Evolutionary conservation across 257 asterid species (phyloP).

Genomic region (Nicotiana tomentosiformis): DNA sequence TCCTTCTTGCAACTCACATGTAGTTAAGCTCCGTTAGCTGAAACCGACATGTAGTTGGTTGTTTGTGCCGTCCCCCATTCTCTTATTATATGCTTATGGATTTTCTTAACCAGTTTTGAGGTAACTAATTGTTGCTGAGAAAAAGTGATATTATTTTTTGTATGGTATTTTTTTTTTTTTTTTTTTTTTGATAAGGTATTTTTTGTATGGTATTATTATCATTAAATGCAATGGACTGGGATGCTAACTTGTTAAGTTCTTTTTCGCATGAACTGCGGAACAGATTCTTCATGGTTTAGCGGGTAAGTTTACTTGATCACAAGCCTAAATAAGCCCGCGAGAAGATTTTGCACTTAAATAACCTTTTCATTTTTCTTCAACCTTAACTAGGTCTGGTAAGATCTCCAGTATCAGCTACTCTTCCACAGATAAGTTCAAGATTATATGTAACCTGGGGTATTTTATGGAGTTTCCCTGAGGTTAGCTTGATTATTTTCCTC

Average conservation of each 20-base stretch:
- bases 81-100: neutral
- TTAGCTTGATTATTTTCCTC: slow-evolving; percentile 6
- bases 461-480: slow-evolving; percentile 84
- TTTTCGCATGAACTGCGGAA: neutral
- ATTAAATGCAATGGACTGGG: neutral
- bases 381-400: slow-evolving; percentile 55
- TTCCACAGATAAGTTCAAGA: slow-evolving; percentile 83
- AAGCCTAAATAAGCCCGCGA: neutral
- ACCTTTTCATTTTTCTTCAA: neutral
- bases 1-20: too few relatives aligned
- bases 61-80: neutral
- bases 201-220: neutral
- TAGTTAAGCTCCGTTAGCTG: neutral
- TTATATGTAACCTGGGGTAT: slow-evolving; percentile 86
- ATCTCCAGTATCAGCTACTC: slow-evolving; percentile 86
- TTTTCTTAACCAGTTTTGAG: neutral
- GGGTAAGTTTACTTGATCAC: slow-evolving; percentile 20
- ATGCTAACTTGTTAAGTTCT: neutral
- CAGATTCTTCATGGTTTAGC: slow-evolving; percentile 47
- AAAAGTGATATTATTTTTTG: neutral
- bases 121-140: neutral
- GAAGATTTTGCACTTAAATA: neutral
- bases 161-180: too few relatives aligned
- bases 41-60: neutral
- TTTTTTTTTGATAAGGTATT: too few relatives aligned